Base-by-base conservation (phyloP, 2,329 filamentous ascomycete species). In the Metarhizium robertsii region DNA sequence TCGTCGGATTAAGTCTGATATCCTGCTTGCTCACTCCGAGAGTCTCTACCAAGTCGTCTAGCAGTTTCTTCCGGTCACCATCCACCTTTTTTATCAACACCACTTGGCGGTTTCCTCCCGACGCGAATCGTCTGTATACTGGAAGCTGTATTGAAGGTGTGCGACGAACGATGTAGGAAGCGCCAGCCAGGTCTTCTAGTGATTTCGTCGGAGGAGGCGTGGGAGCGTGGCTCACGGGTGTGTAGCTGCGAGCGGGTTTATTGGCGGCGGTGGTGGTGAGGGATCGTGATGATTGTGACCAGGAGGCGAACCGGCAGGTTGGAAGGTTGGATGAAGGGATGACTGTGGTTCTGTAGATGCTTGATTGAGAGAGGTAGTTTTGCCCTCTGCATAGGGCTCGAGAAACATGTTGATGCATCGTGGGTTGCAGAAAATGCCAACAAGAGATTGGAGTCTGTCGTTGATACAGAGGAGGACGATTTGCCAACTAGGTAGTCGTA, bases 1-100 rank as follows among this genome's bases (percentile, higher is more conserved):
- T 95, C 52, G 86, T 73, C 20, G 73, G 73, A 61, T 82, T 82
- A 48, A 83, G 60, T 59, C 69, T 73, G 46, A 85, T 74, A 6
- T 83, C 73, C 14, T 79, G 74, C 52, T 76, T 66, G 29, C 78
- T 71, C 46, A 92, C 65, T 1, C 75, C 71, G 58, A 96, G 69
- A 11, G 76, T 79, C 20, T 72, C 66, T 42, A 76, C 73, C 55
- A 97, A 67, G 62, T 91, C 86, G 40, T 79, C 70, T 58, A 81
- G 77, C 60, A 97, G 68, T 3, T 75, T 79, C 36, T 75, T 70
- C 52, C 84, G 65, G 67, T 95, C 80, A 16, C 94, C 94, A 56
- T 90, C 84, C 52, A 92, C 79, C 71, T 88, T 91, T 69, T 90
- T 87, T 55, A 99, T 73, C 55, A 83, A 71, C 5, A 92, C 95